Base-by-base conservation (phyloP, 2,329 filamentous ascomycete genomes). In the Clarireedia homoeocarpa region DNA sequence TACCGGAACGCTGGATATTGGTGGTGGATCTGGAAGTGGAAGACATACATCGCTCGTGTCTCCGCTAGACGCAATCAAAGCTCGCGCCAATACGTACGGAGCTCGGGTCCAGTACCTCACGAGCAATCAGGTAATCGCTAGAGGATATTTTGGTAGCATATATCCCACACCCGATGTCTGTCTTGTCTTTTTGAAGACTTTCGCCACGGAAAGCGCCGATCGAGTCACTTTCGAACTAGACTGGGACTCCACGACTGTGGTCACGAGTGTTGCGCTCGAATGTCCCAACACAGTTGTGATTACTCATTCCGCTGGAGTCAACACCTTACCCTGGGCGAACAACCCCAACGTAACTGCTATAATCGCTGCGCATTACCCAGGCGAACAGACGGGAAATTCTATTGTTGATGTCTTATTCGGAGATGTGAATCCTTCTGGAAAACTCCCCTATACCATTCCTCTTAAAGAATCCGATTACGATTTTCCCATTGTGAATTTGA, bases 381-480 rank as follows among this genome's bases (percentile, higher is more conserved):
- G 90, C 7, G 84, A 95, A 67, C 86, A 95, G 70, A 86, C 84
- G 12, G 90, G 90, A 46, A 87, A 90, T 66, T 77, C 86, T 0
- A 80, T 95, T 51, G 78, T 80, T 14, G 88, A 94, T 62, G 79
- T 95, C 12, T 81, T 95, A 7, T 95, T 90, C 71, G 89, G 90
- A 39, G 80, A 79, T 56, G 80, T 85, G 57, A 91, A 89, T 72
- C 89, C 89, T 0, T 81, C 80, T 23, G 90, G 88, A 62, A 79
- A 85, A 0, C 84, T 70, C 1, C 75, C 78, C 3, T 83, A 84
- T 69, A 84, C 81, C 5, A 80, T 87, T 62, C 83, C 84, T 12
- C 69, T 72, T 59, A 75, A 77, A 17, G 77, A 73, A 6, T 73
- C 69, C 3, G 75, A 81, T 58, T 84, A 81, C 59, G 75, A 75